Evolutionary conservation across 495 filamentous ascomycete species (phyloP), one percentile per base, ranked within the genome.

Genomic region (Talaromyces wortmannii): DNA sequence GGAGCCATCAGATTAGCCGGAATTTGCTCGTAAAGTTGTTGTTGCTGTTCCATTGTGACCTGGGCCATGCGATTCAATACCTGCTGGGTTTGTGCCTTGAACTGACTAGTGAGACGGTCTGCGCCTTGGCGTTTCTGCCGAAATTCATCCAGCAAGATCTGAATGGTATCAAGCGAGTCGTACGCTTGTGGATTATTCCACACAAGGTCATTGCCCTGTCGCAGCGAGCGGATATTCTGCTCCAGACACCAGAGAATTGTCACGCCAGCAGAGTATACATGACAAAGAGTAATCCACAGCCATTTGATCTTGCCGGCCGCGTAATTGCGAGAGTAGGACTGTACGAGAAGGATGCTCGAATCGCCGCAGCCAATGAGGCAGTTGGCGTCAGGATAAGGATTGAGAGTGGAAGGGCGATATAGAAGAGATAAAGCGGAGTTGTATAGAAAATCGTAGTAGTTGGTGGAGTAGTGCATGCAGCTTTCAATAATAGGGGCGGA

Each of bases 241-340:
- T 77, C 70, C 17, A 77, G 60, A 52, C 72, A 75, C 74, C 74
- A 77, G 13, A 81, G 55, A 54, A 81, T 70, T 49, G 78, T 67
- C 57, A 78, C 70, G 4, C 75, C 76, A 1, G 78, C 78, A 59
- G 76, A 78, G 49, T 79, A 81, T 18, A 78, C 57, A 55, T 81
- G 78, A 53, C 76, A 78, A 36, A 79, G 67, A 0, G 78, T 77
- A 45, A 81, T 63, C 78, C 78, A 81, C 17, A 78, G 78, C 68
- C 78, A 81, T 55, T 80, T 81, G 11, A 81, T 65, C 52, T 77
- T 79, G 36, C 73, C 75, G 31, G 74, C 67, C 7, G 70, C 71
- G 48, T 78, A 78, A 43, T 70, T 73, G 48, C 77, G 70, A 63
- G 74, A 74, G 55, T 81, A 81, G 5, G 77, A 72, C 12, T 72